Conservation (phyloP, 106 monocot genomes). For the Dendrobium officinale region DNA sequence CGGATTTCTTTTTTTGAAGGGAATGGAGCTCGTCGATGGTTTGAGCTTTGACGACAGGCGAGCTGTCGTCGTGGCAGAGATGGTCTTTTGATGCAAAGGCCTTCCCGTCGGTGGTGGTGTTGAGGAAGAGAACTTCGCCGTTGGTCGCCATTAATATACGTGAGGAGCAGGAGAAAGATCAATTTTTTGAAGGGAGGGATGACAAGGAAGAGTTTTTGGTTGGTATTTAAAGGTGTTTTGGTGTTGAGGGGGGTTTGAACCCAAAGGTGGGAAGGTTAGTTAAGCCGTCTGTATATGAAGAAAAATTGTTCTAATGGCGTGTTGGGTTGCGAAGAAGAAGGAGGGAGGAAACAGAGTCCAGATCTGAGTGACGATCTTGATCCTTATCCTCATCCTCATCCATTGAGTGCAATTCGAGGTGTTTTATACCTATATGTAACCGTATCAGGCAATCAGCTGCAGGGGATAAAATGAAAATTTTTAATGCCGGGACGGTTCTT, state of each 20-base stretch:
- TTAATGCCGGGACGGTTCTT: too few species aligned
- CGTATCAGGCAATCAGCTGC: too few species aligned
- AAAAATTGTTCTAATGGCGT: background rate
- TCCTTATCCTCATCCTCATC: constrained; percentile 5
- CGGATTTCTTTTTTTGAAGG: constrained; percentile 90
- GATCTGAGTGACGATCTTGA: background rate
- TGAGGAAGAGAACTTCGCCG: background rate
- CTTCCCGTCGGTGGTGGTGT: background rate
- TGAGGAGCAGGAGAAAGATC: background rate
- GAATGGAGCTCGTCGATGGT: constrained; percentile 97
- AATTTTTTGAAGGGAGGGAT: background rate
- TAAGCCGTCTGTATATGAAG: background rate
- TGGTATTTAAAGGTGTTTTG: background rate
- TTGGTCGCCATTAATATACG: background rate
- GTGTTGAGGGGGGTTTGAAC: background rate
- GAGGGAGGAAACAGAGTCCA: background rate
- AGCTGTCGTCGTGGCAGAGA: constrained; percentile 96
- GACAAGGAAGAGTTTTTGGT: background rate
- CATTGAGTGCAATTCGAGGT: background rate
- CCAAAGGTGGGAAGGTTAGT: too few species aligned
- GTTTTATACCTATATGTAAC: too few species aligned
- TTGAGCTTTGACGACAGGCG: constrained; percentile 78
- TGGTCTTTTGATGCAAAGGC: constrained; percentile 29
- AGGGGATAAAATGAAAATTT: too few species aligned
- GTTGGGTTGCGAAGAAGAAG: background rate